Evolutionary conservation across 75 land plant species (phyloP), one percentile per base, ranked within the genome.

Genomic region (Ceratopteris richardii): DNA sequence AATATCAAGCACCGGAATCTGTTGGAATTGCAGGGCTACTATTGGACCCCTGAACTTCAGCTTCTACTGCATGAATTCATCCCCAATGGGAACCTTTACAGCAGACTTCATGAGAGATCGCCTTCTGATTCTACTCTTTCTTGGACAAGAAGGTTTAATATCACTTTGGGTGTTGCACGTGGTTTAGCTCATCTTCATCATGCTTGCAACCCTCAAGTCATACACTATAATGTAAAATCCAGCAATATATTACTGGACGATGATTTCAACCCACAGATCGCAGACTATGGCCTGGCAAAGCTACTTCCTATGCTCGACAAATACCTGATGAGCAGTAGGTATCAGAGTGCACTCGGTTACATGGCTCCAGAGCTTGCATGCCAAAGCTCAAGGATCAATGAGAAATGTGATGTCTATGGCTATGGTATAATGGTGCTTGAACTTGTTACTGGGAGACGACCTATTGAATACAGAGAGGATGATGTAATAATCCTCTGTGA

Each of bases 311-410:
- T 75, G 81, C 87, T 86, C 0, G 91, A 94, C 66, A 80, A 57
- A 68, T 82, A 85, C 43, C 68, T 81, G 1, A 62, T 74, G 26
- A 81, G 75, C 80, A 83, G 74, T 69, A 71, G 80, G 55, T 86
- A 83, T 42, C 91, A 86, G 57, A 66, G 81, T 40, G 77, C 81
- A 39, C 25, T 86, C 33, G 98, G 96, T 13, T 90, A 94, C 58
- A 76, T 90, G 53, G 98, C 98, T 30, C 98, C 98, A 0, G 98
- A 94, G 43, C 67, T 89, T 14, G 82, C 96, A 16, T 86, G 99
- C 63, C 88, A 84, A 60, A 84, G 87, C 58, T 27, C 82, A 25
- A 70, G 81, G 61, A 72, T 90, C 43, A 86, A 69, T 29, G 97
- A 95, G 76, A 95, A 95, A 68, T 90, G 99, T 57, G 99, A 95